Evolutionary conservation across 306 rosid genomes (phyloP).

Genomic region (Prunus davidiana): DNA sequence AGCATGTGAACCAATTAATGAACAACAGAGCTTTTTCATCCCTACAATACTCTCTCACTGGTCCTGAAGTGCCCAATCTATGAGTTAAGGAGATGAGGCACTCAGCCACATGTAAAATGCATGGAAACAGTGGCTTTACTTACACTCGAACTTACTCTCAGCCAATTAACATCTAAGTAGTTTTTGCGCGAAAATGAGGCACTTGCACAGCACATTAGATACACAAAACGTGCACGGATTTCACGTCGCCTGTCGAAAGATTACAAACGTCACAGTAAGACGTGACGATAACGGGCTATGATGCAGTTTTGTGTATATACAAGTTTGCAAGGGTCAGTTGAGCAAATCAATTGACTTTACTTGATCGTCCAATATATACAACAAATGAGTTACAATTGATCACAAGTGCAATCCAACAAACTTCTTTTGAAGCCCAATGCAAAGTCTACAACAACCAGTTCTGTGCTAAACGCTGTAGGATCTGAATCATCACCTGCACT

Average conservation of each 20-base stretch:
- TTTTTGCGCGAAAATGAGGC: not conserved
- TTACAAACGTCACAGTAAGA: not conserved
- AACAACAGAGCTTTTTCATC: not conserved
- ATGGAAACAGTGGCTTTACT: not conserved
- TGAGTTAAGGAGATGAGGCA: not conserved
- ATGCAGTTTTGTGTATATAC: not conserved
- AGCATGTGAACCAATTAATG: not conserved
- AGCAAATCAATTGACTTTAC: slow-evolving; percentile 18
- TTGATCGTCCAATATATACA: slow-evolving; percentile 43
- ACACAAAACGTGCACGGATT: not conserved
- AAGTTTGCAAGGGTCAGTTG: not conserved
- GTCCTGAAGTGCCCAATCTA: not conserved
- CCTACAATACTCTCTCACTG: not conserved
- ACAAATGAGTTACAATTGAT: slow-evolving; percentile 33
- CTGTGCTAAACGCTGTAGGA: not conserved
- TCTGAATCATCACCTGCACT: slow-evolving; percentile 39
- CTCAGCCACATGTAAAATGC: not conserved
- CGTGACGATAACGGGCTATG: not conserved
- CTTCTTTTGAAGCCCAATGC: slow-evolving; percentile 35
- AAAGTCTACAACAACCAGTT: slow-evolving; percentile 29
- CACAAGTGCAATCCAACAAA: slow-evolving; percentile 27
- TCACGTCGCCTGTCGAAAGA: not conserved
- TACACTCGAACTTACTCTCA: not conserved
- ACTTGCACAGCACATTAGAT: not conserved
- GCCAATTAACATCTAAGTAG: not conserved